Conservation (phyloP, 352 stramenopile species). For the Pythium phragmiticola region DNA sequence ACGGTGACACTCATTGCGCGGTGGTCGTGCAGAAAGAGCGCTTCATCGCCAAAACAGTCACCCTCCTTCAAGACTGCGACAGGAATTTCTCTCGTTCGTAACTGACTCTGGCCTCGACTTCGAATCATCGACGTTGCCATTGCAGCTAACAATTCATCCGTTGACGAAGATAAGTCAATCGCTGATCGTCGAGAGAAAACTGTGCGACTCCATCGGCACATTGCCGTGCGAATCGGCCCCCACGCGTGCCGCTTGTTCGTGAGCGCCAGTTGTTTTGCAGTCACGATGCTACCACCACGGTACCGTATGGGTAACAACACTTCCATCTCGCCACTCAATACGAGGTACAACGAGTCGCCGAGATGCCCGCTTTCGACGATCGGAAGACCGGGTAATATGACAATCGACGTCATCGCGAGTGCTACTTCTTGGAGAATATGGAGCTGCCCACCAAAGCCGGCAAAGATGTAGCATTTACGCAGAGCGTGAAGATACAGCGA, state of each 20-base stretch:
- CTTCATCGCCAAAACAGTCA: slow-evolving; percentile 69
- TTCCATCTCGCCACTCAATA: slow-evolving; percentile 55
- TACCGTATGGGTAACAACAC: slow-evolving; percentile 37
- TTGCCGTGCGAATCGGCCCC: neutral
- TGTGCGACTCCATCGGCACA: neutral
- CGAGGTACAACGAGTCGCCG: slow-evolving; percentile 46
- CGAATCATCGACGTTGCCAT: neutral
- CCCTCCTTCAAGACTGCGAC: slow-evolving; percentile 48
- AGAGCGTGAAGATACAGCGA: slow-evolving; percentile 44
- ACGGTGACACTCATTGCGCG: slow-evolving; percentile 19
- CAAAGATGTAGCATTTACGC: slow-evolving; percentile 14
- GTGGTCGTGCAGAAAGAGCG: slow-evolving; percentile 1
- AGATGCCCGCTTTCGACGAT: slow-evolving; percentile 50
- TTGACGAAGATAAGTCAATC: neutral
- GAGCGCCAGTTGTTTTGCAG: neutral
- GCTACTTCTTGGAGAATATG: slow-evolving; percentile 20
- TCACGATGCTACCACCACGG: slow-evolving; percentile 4
- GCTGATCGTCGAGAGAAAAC: neutral
- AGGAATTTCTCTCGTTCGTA: slow-evolving; percentile 14
- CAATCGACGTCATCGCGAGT: slow-evolving; percentile 36
- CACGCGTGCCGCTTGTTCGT: neutral
- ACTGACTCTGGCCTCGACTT: neutral
- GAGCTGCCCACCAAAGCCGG: neutral
- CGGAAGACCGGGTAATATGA: slow-evolving; percentile 50
- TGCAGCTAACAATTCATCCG: neutral